Base-by-base conservation (phyloP, 139 green algal genomes). In the Chlorella vulgaris region DNA sequence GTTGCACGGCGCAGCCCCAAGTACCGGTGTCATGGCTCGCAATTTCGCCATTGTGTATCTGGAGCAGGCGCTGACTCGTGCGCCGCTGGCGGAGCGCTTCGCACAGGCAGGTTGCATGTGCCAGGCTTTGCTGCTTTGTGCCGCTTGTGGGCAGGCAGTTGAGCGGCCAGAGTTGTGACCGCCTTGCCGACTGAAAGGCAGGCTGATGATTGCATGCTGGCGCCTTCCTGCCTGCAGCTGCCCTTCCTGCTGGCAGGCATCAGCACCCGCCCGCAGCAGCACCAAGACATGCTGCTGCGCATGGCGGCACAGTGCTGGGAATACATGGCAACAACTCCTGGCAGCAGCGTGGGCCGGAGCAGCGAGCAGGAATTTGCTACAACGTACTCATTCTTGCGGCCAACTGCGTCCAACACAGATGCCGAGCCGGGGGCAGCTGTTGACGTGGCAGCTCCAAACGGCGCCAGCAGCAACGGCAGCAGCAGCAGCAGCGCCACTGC, bases 21-120 rank as follows among this genome's bases (percentile, higher is more conserved):
- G 13, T 1, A 65, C 63, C 15, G 51, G 71, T 51, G 50, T 85
- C 26, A 87, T 79, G 73, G 73, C 73, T 53, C 84, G 88, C 55
- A 97, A 92, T 82, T 97, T 98, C 85, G 85, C 87, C 28, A 78
- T 97, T 26, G 91, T 98, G 58, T 98, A 98, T 66, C 28, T 89
- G 47, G 93, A 97, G 78, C 94, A 92, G 80, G 93, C 89, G 2
- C 82, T 91, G 19, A 85, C 89, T 24, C 80, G 94, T 0, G 88
- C 90, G 28, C 35, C 82, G 22, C 22, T 82, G 2, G 80, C 84
- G 1, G 81, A 92, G 22, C 62, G 80, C 31, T 39, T 89, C n/a
- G 66, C 42, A 31, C 74, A 78, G 78, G 62, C 42, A 74, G 0
- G 62, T 24, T 21, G 39, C 47, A 7, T 29, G 43, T 36, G 2